Conservation (phyloP, 2,329 filamentous ascomycete species). For the Intubia oerlemansii region DNA sequence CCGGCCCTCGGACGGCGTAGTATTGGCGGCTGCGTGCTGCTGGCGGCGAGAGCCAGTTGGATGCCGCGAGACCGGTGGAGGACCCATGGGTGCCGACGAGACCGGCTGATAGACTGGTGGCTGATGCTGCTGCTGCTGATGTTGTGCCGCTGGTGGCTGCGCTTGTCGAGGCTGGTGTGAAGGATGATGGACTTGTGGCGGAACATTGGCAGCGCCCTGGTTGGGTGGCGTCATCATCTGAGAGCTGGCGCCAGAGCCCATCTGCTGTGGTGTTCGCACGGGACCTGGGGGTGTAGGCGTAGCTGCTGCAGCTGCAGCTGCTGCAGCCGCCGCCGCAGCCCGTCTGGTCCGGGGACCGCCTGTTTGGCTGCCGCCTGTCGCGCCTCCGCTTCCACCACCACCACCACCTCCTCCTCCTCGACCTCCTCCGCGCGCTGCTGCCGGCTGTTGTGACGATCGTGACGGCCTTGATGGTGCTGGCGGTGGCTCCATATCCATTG, state of each 20-base stretch:
- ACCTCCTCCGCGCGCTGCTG: background rate
- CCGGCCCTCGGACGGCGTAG: constrained; percentile 10
- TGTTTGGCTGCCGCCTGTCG: too few species aligned
- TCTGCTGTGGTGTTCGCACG: constrained; percentile 2
- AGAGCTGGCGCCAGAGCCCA: background rate
- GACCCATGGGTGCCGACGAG: constrained; percentile 6
- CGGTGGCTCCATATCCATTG: constrained; percentile 7
- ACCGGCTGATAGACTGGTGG: constrained; percentile 4
- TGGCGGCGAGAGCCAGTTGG: constrained; percentile 1
- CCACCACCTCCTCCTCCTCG: background rate
- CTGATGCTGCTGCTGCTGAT: constrained; percentile 1
- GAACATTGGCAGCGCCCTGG: background rate
- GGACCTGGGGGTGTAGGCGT: background rate
- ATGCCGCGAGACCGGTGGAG: constrained; percentile 3
- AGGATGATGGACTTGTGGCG: constrained; percentile 1
- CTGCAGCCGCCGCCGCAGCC: too few species aligned
- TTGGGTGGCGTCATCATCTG: constrained; percentile 5
- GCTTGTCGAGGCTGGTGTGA: background rate
- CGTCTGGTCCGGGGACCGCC: background rate
- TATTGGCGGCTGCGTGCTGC: constrained; percentile 2
- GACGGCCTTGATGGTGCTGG: background rate
- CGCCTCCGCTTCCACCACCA: too few species aligned
- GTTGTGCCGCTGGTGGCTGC: background rate
- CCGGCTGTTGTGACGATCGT: background rate
- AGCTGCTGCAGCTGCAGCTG: background rate